Evolutionary conservation across 2,329 filamentous ascomycete species (phyloP).

Genomic region (Chaetothyriales sp.): DNA sequence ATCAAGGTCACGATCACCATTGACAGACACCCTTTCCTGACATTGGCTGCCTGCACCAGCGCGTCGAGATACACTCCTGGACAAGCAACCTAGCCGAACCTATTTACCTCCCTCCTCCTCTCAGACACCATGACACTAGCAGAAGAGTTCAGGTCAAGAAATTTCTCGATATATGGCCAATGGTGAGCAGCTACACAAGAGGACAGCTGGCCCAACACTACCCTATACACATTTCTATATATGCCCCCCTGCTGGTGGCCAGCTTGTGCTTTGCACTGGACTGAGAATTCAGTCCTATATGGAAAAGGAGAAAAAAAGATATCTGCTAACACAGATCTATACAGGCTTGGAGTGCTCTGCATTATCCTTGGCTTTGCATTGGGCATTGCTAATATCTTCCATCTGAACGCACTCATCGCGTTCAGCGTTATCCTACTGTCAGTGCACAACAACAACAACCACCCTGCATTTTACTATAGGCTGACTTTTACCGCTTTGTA

Average conservation of each 20-base stretch:
- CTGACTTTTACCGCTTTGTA: slow-evolving; percentile 1
- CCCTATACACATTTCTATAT: no score
- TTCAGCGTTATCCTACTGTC: slow-evolving; percentile 46
- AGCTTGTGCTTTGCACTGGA: no score
- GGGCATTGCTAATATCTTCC: slow-evolving; percentile 54
- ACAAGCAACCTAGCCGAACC: no score
- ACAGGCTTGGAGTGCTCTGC: slow-evolving; percentile 38
- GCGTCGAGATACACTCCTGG: no score
- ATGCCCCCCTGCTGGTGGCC: no score
- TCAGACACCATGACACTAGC: slow-evolving; percentile 38
- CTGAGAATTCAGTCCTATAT: no score
- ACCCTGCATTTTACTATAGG: no score
- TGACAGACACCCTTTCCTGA: neutral
- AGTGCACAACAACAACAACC: slow-evolving; percentile 19
- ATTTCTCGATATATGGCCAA: slow-evolving; percentile 53
- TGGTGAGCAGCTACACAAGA: slow-evolving; percentile 33
- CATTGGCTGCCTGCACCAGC: no score
- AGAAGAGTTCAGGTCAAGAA: slow-evolving; percentile 49
- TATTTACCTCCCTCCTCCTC: neutral
- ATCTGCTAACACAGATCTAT: slow-evolving; percentile 4
- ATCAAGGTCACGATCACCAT: no score
- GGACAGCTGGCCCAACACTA: neutral
- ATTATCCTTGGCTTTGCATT: slow-evolving; percentile 52
- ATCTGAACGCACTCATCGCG: slow-evolving; percentile 44
- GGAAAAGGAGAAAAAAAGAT: neutral